Evolutionary conservation across 164 flowering plant genomes (phyloP).

Genomic region (Hamamelis virginiana): DNA sequence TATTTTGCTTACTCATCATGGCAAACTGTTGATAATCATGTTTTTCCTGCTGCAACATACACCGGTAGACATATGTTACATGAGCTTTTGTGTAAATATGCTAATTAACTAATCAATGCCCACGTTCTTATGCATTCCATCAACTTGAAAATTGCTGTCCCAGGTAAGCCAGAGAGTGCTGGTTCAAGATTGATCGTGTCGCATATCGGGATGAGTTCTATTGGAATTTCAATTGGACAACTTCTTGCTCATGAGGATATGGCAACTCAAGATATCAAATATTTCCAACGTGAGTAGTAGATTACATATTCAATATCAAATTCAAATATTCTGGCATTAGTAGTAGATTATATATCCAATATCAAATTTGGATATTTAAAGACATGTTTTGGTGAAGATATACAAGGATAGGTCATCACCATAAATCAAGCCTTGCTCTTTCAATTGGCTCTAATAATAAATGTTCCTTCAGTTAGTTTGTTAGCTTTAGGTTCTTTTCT

Average conservation of each 20-base stretch:
- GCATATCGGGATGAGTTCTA: constrained; percentile 65
- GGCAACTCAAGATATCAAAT: constrained; percentile 42
- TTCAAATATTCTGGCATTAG: constrained; percentile 25
- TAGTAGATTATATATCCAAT: background rate
- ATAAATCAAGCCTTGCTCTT: background rate
- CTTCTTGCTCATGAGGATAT: constrained; percentile 44
- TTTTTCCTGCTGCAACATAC: too few relatives aligned
- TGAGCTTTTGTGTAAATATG: too few relatives aligned
- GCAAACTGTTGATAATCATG: too few relatives aligned
- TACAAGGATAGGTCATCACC: too few relatives aligned
- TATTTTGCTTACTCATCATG: too few relatives aligned
- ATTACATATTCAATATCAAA: background rate
- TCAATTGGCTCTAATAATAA: too few relatives aligned
- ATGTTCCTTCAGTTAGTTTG: too few relatives aligned
- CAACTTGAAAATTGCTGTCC: constrained; percentile 6
- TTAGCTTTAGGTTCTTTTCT: too few relatives aligned
- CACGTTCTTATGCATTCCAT: background rate
- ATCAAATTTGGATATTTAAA: background rate
- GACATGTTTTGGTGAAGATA: background rate
- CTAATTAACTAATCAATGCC: too few relatives aligned
- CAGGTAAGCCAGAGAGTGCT: constrained; percentile 43
- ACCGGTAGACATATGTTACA: too few relatives aligned
- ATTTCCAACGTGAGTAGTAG: constrained; percentile 50
- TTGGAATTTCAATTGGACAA: constrained; percentile 56
- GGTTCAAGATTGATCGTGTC: constrained; percentile 37